Conservation (phyloP, 768 basidiomycete genomes). For the Podaxis sp. region DNA sequence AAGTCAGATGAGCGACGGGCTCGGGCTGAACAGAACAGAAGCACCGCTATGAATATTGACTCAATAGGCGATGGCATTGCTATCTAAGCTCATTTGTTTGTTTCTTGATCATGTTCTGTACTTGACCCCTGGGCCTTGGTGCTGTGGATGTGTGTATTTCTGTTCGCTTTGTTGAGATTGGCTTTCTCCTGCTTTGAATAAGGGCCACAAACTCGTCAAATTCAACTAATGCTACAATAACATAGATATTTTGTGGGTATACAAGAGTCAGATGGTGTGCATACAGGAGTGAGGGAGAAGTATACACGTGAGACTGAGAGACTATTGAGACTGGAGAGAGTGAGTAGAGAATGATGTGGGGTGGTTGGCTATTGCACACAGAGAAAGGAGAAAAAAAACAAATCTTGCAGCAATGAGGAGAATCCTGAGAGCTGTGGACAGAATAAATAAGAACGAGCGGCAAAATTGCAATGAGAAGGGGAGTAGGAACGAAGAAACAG, state of each 20-base stretch:
- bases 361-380: background rate
- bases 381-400: background rate
- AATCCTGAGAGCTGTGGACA: conserved; percentile 5
- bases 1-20: conserved; percentile 47
- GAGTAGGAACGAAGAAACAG: background rate
- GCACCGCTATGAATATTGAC: conserved; percentile 23
- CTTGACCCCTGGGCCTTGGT: background rate
- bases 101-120: background rate
- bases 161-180: background rate
- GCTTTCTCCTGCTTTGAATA: background rate
- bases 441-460: background rate
- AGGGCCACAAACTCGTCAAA: conserved; percentile 13
- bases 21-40: conserved; percentile 17
- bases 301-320: background rate
- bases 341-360: background rate
- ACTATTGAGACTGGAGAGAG: no score
- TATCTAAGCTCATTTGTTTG: conserved; percentile 14
- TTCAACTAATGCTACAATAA: conserved; percentile 14
- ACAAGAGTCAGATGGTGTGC: conserved; percentile 4
- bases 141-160: background rate
- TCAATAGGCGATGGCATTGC: conserved; percentile 18
- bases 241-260: conserved; percentile 2
- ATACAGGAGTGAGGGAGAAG: background rate
- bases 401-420: background rate
- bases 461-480: background rate